Percentiles rank a stretch among this genome's conserved stretches.
Conservation (phyloP, 1,139 yeast species). For the Debaryomyces sp. region DNA sequence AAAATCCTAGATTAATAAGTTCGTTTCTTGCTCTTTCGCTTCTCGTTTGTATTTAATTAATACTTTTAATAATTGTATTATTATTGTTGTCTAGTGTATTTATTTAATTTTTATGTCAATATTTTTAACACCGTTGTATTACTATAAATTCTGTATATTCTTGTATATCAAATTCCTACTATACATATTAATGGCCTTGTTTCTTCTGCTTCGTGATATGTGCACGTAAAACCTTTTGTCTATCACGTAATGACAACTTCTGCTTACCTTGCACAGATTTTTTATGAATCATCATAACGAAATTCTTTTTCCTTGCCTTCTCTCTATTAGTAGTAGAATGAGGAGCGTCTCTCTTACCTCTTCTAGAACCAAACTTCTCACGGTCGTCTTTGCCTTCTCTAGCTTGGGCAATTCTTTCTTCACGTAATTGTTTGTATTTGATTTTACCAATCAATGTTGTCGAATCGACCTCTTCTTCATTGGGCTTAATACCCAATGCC, state of each 20-base stretch:
- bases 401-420: slow-evolving; percentile 85
- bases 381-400: slow-evolving; percentile 93
- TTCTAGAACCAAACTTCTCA: slow-evolving; percentile 85
- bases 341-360: slow-evolving; percentile 75
- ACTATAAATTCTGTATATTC: neutral
- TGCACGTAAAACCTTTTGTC: slow-evolving; percentile 82
- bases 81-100: slow-evolving; percentile 7
- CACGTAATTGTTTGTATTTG: slow-evolving; percentile 83
- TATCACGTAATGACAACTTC: slow-evolving; percentile 84
- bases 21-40: neutral
- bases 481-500: slow-evolving; percentile 59
- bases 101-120: slow-evolving; percentile 5
- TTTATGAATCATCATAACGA: slow-evolving; percentile 98
- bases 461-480: slow-evolving; percentile 85
- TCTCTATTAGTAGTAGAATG: slow-evolving; percentile 95
- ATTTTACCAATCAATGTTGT: slow-evolving; percentile 76
- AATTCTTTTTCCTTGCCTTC: slow-evolving; percentile 97
- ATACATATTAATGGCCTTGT: slow-evolving; percentile 55
- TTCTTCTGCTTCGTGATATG: slow-evolving; percentile 89
- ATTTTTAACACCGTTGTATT: neutral
- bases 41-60: slow-evolving; percentile 9
- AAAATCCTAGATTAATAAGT: neutral
- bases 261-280: slow-evolving; percentile 92
- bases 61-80: slow-evolving; percentile 12
- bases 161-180: neutral